Base-by-base conservation (phyloP, 345 rosid genomes). In the Euphorbia pulcherrima region DNA sequence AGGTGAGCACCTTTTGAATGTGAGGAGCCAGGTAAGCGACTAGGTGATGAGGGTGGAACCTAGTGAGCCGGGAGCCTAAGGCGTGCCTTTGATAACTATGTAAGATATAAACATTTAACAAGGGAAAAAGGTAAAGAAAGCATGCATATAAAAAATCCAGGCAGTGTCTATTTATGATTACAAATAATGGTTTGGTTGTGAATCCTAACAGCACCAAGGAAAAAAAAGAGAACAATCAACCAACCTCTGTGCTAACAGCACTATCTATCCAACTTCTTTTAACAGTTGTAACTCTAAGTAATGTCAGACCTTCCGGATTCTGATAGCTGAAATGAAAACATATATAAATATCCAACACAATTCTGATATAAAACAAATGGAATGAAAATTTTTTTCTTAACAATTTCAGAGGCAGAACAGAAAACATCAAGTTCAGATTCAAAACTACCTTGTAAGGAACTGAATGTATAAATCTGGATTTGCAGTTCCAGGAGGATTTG, bases 261-360 rank as follows among this genome's bases (percentile, higher is more conserved):
- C 86, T 88, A 76, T 95, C 99, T 48, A 87, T 77, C 99, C 99
- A 95, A 64, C 78, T 87, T 80, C 97, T 85, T 57, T 86, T 77
- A 68, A 95, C 76, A 18, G 97, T 90, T 62, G 99, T 88, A 65
- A 88, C 99, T 74, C 97, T 83, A 50, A 85, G 83, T 81, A 92
- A 72, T 28, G 73, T 60, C 69, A 83, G 84, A 72, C 99, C 97
- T 76, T 86, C 88, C 13, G 86, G 75, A 56, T 80, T 86, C 79
- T 87, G 96, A 83, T 84, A 93, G 79, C 98, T 93, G 86, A 73
- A 85, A 82, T 61, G 39, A 37, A 59, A 12, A 44, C 12, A 44
- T 44, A 83, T n/a, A 39, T 58, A 53, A 68, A 29, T 33, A 27
- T 40, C 10, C 24, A 70, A 74, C 48, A 77, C 58, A 50, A 69